Percentiles rank a stretch among this genome's conserved stretches.
Conservation (phyloP, 2,329 filamentous ascomycete genomes). For the Helminthosporium solani region DNA sequence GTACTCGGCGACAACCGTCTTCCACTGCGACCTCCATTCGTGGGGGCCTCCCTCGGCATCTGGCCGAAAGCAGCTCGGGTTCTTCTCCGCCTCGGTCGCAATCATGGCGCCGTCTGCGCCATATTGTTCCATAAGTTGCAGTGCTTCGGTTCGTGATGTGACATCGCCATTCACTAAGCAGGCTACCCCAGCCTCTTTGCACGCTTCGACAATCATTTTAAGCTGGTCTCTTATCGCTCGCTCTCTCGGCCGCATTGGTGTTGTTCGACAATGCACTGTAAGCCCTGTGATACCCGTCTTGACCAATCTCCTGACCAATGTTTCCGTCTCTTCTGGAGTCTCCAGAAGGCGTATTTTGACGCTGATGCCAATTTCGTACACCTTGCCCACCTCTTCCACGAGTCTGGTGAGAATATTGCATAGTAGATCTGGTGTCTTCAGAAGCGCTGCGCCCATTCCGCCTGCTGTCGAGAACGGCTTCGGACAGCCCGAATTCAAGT, state of each 20-base stretch:
- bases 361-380: slow-evolving; percentile 86
- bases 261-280: slow-evolving; percentile 93
- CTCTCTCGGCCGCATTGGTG: slow-evolving; percentile 90
- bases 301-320: slow-evolving; percentile 74
- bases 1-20: slow-evolving; percentile 75
- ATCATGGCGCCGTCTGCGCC: slow-evolving; percentile 97
- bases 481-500: slow-evolving; percentile 97
- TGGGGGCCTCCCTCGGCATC: slow-evolving; percentile 64
- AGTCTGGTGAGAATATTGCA: slow-evolving; percentile 80
- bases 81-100: slow-evolving; percentile 86
- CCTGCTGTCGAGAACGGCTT: slow-evolving; percentile 93
- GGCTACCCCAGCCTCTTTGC: slow-evolving; percentile 80
- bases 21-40: slow-evolving; percentile 64
- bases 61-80: slow-evolving; percentile 80
- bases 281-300: slow-evolving; percentile 87
- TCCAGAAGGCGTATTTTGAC: slow-evolving; percentile 94
- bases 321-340: slow-evolving; percentile 71
- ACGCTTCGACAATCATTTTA: slow-evolving; percentile 77
- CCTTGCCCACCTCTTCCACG: slow-evolving; percentile 72
- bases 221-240: slow-evolving; percentile 83
- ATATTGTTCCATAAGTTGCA: slow-evolving; percentile 71
- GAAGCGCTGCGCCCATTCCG: slow-evolving; percentile 92
- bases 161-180: slow-evolving; percentile 98
- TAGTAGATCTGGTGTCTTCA: slow-evolving; percentile 80
- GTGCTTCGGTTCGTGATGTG: slow-evolving; percentile 68